Evolutionary conservation across 2,329 filamentous ascomycete genomes (phyloP).

Genomic region (Fusarium poae): DNA sequence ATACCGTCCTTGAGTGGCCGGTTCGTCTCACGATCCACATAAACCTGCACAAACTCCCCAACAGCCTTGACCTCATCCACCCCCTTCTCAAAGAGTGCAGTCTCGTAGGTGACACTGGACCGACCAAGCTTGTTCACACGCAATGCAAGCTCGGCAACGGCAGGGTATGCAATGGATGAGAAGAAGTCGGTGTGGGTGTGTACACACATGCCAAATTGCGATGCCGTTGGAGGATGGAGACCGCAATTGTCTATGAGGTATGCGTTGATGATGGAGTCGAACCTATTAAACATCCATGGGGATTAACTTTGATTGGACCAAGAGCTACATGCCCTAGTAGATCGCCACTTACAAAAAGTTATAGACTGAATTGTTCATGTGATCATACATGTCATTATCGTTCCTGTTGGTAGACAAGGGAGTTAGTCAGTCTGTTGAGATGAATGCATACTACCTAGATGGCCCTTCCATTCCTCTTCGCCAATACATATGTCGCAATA

Average conservation of each 20-base stretch:
- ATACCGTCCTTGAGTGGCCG: constrained; percentile 77
- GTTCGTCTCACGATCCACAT: constrained; percentile 80
- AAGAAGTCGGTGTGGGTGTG: constrained; percentile 90
- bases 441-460: neutral
- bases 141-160: constrained; percentile 82
- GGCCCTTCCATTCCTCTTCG: constrained; percentile 19
- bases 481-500: neutral
- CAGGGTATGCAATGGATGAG: constrained; percentile 83
- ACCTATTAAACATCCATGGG: constrained; percentile 61
- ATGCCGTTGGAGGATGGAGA: constrained; percentile 76
- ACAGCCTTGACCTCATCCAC: constrained; percentile 81
- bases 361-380: constrained; percentile 93
- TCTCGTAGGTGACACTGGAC: constrained; percentile 90
- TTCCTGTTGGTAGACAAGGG: constrained; percentile 66
- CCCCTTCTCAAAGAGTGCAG: constrained; percentile 85
- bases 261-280: constrained; percentile 90
- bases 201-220: constrained; percentile 85
- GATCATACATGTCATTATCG: constrained; percentile 95
- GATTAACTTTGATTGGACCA: constrained; percentile 3
- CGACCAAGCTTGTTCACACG: constrained; percentile 86
- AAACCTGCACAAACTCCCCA: constrained; percentile 88
- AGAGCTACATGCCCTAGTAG: neutral
- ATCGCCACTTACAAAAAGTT: constrained; percentile 72
- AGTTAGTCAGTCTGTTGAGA: constrained; percentile 29
- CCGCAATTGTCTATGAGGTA: constrained; percentile 86